These are phyloP conservation scores for Russula virescens DNA, from an alignment of 768 basidiomycete genomes.

Conservation along the genomic window DNA sequence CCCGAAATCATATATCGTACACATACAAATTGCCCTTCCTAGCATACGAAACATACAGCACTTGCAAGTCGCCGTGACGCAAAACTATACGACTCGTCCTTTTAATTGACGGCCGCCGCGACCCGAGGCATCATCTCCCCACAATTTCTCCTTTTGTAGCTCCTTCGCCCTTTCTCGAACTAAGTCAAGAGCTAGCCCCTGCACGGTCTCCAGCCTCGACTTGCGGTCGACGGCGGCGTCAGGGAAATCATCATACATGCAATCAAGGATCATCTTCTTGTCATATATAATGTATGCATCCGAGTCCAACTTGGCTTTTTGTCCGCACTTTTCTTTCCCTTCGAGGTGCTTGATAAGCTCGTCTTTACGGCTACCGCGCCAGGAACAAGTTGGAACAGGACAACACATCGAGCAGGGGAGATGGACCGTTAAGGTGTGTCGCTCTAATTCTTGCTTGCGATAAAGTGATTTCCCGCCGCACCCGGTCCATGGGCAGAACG, in stretches of 20 bases:
- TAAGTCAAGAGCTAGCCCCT: not conserved
- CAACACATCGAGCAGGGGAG: not conserved
- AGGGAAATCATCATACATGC: not conserved
- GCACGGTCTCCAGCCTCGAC: not conserved
- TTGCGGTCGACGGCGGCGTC: not conserved
- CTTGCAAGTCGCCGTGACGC: not conserved
- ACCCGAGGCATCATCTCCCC: not conserved
- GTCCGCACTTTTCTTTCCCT: not conserved
- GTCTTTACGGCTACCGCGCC: not conserved
- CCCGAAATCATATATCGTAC: too few species aligned
- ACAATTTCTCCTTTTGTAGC: not conserved
- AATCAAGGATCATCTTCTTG: not conserved
- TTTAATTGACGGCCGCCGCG: not conserved
- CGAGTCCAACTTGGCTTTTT: not conserved
- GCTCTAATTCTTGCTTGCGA: not conserved
- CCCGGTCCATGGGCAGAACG: not conserved
- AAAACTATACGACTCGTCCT: too few species aligned
- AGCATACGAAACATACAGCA: too few species aligned
- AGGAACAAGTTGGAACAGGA: not conserved
- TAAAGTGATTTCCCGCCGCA: too few species aligned
- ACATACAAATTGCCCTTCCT: too few species aligned
- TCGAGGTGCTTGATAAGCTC: not conserved
- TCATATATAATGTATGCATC: not conserved
- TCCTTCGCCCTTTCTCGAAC: not conserved
- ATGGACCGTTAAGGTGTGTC: not conserved